Base-by-base conservation (phyloP, 805 yeast species). In the Helenozyma baotianmanensis region DNA sequence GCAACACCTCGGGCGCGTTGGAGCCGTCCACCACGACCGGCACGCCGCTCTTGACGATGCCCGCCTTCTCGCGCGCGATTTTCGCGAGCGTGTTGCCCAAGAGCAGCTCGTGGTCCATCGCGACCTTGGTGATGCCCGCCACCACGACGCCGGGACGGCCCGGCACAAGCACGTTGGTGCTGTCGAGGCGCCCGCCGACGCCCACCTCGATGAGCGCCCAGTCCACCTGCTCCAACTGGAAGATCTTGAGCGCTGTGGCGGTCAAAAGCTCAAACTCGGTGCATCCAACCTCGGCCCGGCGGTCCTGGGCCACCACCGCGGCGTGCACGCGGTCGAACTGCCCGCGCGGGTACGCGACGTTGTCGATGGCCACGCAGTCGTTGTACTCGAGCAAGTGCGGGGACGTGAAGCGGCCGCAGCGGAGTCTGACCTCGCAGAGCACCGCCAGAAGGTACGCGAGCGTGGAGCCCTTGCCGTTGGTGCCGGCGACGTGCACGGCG, bases 381-480 rank as follows among this genome's bases (percentile, higher is more conserved):
- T 82, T 76, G 25, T 81, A 73, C 27, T 74, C 62, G 2, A 86
- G 45, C 45, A 90, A 56, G 59, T 89, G 96, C 1, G 98, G 98
- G 3, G 95, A 82, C 1, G 94, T 88, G 63, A 88, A 90, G 40
- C 81, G 74, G 1, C 97, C 97, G 32, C 78, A 76, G 17, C 58
- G 51, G 25, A 74, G 57, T 1, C 61, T 63, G 14, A 75, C 65
- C 10, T 56, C 53, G 14, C 74, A 67, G 16, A 89, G 56, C 2
- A 81, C 66, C 12, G 87, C 76, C 3, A 87, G 70, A 7, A 92
- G 38, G 53, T 88, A 89, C 0, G 96, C 80, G 38, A 95, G 78
- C 0, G 89, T 84, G 0, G 97, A 88, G 0, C 98, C 98, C 52
- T 90, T 90, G 0, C 98, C 98, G 53, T 90, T 90, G 7, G 98